Evolutionary conservation across 2,329 filamentous ascomycete genomes (phyloP).

Genomic region (Endoconidiophora polonica): DNA sequence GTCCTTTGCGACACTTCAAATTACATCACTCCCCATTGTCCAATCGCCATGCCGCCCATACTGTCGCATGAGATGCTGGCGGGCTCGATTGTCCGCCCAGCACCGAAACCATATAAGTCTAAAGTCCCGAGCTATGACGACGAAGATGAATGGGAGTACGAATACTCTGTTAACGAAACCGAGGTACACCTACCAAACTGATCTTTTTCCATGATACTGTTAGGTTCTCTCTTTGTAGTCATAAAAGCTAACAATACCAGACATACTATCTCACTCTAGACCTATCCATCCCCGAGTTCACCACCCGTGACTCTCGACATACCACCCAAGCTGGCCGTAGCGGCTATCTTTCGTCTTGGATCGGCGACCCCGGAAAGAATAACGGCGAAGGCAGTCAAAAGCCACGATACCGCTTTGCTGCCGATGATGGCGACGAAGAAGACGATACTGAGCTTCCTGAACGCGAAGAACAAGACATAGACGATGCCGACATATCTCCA

Average conservation of each 20-base stretch:
- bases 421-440: conserved; percentile 17
- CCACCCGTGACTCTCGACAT: conserved; percentile 11
- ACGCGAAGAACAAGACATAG: conserved; percentile 20
- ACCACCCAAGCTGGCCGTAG: conserved; percentile 13
- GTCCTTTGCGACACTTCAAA: neutral
- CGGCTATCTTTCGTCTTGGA: conserved; percentile 18
- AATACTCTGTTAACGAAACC: conserved; percentile 46
- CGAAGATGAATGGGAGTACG: conserved; percentile 50
- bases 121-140: conserved; percentile 19
- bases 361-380: conserved; percentile 13
- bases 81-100: conserved; percentile 5
- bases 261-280: conserved; percentile 49
- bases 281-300: conserved; percentile 42
- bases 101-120: conserved; percentile 3
- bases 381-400: neutral
- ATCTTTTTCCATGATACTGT: neutral
- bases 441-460: conserved; percentile 21
- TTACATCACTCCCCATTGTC: neutral
- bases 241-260: conserved; percentile 21
- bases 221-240: neutral
- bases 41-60: conserved; percentile 1
- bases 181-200: conserved; percentile 28
- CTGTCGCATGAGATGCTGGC: conserved; percentile 10
- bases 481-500: conserved; percentile 5
- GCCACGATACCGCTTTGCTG: conserved; percentile 13